Percentiles rank a stretch among this genome's conserved stretches.
Conservation (phyloP, 1,284 basidiomycete genomes). For the Malassezia nana region DNA sequence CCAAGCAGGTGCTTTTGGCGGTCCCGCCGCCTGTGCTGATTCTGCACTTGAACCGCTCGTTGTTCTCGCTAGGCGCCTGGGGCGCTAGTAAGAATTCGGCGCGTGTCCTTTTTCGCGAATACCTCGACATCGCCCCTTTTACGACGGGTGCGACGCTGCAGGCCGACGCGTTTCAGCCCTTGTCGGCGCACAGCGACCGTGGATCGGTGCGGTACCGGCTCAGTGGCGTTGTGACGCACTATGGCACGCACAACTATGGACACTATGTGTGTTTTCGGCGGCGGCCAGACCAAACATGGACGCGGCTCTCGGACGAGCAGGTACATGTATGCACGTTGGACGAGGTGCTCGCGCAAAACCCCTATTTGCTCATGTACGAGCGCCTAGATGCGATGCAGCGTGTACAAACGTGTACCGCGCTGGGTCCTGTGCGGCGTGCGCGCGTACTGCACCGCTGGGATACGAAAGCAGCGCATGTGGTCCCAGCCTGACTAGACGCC, state of each 20-base stretch:
- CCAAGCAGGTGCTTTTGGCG: slow-evolving; percentile 45
- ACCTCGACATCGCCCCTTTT: slow-evolving; percentile 30
- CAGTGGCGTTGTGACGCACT: slow-evolving; percentile 38
- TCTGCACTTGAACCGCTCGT: slow-evolving; percentile 41
- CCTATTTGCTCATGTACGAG: slow-evolving; percentile 45
- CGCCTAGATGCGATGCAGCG: neutral
- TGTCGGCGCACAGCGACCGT: neutral
- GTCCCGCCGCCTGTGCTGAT: slow-evolving; percentile 31
- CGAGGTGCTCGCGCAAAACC: slow-evolving; percentile 39
- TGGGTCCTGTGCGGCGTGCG: slow-evolving; percentile 1
- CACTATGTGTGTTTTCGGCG: slow-evolving; percentile 43
- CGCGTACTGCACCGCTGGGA: slow-evolving; percentile 14
- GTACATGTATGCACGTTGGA: slow-evolving; percentile 24
- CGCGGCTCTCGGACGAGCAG: slow-evolving; percentile 39
- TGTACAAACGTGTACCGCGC: too few species aligned
- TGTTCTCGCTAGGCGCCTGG: slow-evolving; percentile 24
- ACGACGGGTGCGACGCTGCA: slow-evolving; percentile 28
- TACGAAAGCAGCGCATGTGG: neutral
- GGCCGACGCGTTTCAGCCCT: slow-evolving; percentile 5
- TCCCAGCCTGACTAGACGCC: slow-evolving; percentile 7
- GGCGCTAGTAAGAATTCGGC: slow-evolving; percentile 41
- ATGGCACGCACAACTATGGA: slow-evolving; percentile 41
- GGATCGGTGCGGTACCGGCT: slow-evolving; percentile 22
- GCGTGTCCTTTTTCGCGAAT: slow-evolving; percentile 33
- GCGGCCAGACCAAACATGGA: slow-evolving; percentile 24